Conservation (phyloP, 2,329 filamentous ascomycete genomes). For the Pyricularia sp. region DNA sequence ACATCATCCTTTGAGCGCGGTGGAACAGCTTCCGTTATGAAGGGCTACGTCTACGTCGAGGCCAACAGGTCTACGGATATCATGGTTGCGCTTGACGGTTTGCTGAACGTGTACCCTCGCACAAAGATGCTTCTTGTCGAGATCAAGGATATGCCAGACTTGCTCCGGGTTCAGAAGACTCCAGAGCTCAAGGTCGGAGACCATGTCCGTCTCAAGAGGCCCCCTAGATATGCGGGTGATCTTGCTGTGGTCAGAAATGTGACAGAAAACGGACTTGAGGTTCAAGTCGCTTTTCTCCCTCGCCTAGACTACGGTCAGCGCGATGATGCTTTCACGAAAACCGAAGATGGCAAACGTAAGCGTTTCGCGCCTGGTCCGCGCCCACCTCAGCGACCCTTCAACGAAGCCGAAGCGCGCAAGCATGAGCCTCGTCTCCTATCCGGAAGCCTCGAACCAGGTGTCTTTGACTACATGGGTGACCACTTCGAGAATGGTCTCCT, state of each 20-base stretch:
- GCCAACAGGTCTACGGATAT: slow-evolving; percentile 80
- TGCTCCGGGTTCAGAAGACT: slow-evolving; percentile 81
- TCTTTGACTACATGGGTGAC: slow-evolving; percentile 76
- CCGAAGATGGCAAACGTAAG: slow-evolving; percentile 64
- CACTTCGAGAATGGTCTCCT: slow-evolving; percentile 88
- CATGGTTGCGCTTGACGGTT: slow-evolving; percentile 64
- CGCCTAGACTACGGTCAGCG: slow-evolving; percentile 83
- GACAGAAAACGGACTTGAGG: slow-evolving; percentile 82
- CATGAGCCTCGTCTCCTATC: slow-evolving; percentile 53
- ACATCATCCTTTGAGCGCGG: slow-evolving; percentile 87
- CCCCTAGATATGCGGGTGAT: slow-evolving; percentile 73
- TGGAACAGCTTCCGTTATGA: slow-evolving; percentile 64
- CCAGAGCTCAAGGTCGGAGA: slow-evolving; percentile 74
- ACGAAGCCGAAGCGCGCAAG: slow-evolving; percentile 83
- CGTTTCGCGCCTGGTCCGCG: slow-evolving; percentile 51
- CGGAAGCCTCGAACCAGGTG: slow-evolving; percentile 63
- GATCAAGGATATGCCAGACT: slow-evolving; percentile 94
- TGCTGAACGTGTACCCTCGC: slow-evolving; percentile 82
- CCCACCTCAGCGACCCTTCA: slow-evolving; percentile 84
- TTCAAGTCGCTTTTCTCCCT: slow-evolving; percentile 76
- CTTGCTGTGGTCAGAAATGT: slow-evolving; percentile 86
- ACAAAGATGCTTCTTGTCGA: slow-evolving; percentile 79
- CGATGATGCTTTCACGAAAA: slow-evolving; percentile 48
- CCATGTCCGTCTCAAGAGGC: slow-evolving; percentile 78
- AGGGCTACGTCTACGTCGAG: slow-evolving; percentile 91